Percentiles rank a stretch among this genome's conserved stretches.
phyloP scores from a whole-genome alignment of 2,329 filamentous ascomycete species.

The Penicillium sp. region DNA sequence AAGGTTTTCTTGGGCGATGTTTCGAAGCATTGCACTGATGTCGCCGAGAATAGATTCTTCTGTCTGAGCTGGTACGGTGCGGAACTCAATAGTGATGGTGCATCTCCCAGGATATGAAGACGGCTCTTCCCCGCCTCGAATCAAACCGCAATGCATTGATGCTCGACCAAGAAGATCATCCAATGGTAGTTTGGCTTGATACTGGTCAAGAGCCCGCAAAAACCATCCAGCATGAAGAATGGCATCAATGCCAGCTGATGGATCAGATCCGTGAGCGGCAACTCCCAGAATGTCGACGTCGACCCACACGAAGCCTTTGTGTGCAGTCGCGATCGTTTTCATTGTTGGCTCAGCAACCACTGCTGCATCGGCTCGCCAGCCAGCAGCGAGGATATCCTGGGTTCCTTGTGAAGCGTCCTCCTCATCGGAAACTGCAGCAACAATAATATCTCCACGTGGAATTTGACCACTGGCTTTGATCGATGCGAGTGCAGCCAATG shows the following conservation, averaged over 20 bases:
- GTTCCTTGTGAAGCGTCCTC: conserved; percentile 56
- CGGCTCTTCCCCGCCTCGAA: conserved; percentile 55
- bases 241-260: conserved; percentile 53
- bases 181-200: conserved; percentile 40
- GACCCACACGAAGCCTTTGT: conserved; percentile 54
- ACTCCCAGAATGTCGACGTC: conserved; percentile 39
- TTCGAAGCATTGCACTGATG: conserved; percentile 40
- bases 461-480: conserved; percentile 34
- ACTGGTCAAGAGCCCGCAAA: conserved; percentile 48
- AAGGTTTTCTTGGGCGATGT: conserved; percentile 34
- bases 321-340: conserved; percentile 47
- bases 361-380: conserved; percentile 57
- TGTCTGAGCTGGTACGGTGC: conserved; percentile 52
- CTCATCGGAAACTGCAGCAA: conserved; percentile 58
- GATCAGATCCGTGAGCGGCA: conserved; percentile 40
- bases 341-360: conserved; percentile 54
- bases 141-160: conserved; percentile 52
- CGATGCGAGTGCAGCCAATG: conserved; percentile 46
- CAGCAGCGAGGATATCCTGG: conserved; percentile 52
- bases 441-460: conserved; percentile 54
- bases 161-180: conserved; percentile 43
- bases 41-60: conserved; percentile 41
- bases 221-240: conserved; percentile 54
- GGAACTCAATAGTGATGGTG: conserved; percentile 52
- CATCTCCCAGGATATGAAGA: conserved; percentile 57